Evolutionary conservation across 345 rosid species (phyloP).

Genomic region (Bruguiera sexangula): DNA sequence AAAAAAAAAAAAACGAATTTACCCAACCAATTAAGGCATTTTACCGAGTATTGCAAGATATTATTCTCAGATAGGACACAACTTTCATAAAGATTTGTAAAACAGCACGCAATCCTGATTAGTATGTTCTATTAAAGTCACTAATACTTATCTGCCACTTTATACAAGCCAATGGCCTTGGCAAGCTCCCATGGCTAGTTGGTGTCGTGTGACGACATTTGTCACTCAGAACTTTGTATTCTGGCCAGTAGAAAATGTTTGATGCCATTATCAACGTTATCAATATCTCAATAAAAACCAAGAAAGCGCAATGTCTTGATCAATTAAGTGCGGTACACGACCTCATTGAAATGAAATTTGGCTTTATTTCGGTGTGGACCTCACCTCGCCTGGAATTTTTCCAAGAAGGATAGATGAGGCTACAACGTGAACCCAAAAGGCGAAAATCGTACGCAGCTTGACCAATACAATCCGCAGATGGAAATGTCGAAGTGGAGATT

Average conservation of each 20-base stretch:
- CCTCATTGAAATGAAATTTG: slow-evolving; percentile 17
- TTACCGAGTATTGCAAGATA: neutral
- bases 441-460: slow-evolving; percentile 3
- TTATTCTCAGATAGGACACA: neutral
- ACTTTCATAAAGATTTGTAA: neutral
- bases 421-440: neutral
- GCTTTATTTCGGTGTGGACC: slow-evolving; percentile 1
- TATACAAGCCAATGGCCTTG: slow-evolving; percentile 27
- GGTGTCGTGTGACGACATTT: slow-evolving; percentile 24
- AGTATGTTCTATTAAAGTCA: neutral
- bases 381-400: neutral
- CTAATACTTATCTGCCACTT: slow-evolving; percentile 24
- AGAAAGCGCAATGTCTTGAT: slow-evolving; percentile 1
- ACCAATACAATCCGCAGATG: slow-evolving; percentile 5
- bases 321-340: slow-evolving; percentile 17
- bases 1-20: neutral
- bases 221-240: slow-evolving; percentile 26
- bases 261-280: neutral
- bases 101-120: neutral
- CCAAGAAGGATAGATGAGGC: neutral
- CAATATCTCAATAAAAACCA: slow-evolving; percentile 11
- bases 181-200: neutral
- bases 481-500: neutral
- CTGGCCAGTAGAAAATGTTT: slow-evolving; percentile 1
- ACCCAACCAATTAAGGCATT: neutral